A percentile compares a stretch with the other conserved stretches of the same genome.
Evolutionary conservation across 495 filamentous ascomycete species (phyloP).

Genomic region (Penicillium atrosanguineum): DNA sequence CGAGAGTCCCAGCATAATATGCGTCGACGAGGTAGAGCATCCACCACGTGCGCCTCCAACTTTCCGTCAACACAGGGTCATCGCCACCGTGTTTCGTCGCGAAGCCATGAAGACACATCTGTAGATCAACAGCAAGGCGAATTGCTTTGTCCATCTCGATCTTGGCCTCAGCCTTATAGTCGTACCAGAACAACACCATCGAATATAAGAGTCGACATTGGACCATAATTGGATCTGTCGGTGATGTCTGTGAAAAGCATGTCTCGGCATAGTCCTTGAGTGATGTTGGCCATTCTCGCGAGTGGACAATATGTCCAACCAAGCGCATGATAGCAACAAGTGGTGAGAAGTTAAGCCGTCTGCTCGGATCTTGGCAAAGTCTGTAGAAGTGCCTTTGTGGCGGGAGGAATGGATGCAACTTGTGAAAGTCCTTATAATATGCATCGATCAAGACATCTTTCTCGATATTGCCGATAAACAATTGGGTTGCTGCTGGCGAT

Average conservation of each 20-base stretch:
- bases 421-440: constrained; percentile 12
- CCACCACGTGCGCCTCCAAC: constrained; percentile 42
- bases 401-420: constrained; percentile 13
- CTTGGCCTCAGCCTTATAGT: constrained; percentile 22
- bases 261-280: constrained; percentile 20
- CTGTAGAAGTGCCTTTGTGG: constrained; percentile 4
- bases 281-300: constrained; percentile 19
- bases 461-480: constrained; percentile 9
- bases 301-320: constrained; percentile 24
- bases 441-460: constrained; percentile 6
- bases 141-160: constrained; percentile 21
- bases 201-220: constrained; percentile 34
- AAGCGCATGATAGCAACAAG: constrained; percentile 24
- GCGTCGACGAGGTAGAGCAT: constrained; percentile 30
- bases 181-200: constrained; percentile 33
- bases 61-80: constrained; percentile 25
- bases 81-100: constrained; percentile 9
- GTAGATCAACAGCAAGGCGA: constrained; percentile 38
- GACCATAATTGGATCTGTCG: constrained; percentile 34
- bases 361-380: constrained; percentile 18
- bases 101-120: constrained; percentile 6
- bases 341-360: constrained; percentile 13
- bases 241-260: constrained; percentile 56
- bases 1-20: constrained; percentile 30
- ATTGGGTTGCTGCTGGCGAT: neutral